Evolutionary conservation across 768 basidiomycete genomes (phyloP), one percentile per base, ranked within the genome.

Genomic region (Saitozyma sp.): DNA sequence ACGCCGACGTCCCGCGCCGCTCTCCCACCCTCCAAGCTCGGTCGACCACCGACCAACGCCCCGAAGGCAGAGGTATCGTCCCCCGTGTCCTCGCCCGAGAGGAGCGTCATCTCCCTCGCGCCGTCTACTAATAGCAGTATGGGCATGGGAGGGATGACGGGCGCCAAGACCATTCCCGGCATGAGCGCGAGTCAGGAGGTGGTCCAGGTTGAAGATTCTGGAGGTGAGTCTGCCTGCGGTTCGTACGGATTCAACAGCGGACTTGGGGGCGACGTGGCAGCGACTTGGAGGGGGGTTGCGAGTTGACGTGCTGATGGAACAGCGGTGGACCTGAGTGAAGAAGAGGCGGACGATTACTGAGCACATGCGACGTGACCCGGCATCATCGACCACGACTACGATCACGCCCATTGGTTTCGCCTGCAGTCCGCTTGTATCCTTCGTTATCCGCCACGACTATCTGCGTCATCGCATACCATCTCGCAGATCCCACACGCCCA

Each of bases 21-120:
- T 9, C 58, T 70, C 16, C 69, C 67, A 38, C 72, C 72, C 17
- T 74, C 72, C 50, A 68, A 67, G 45, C 62, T 74, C 8, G 72
- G 72, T n/a, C 64, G 68, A 59, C 69, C 72, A 50, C 68, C 72
- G 10, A 70, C 69, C 14, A 63, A 55, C 48, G 37, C 16, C 39
- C 20, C 17, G 13, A 13, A 41, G 9, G 40, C 29, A 29, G 29
- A 29, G 29, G 29, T 2, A 29, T 29, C 29, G 29, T 29, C 29
- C 29, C 29, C 29, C 29, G 29, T 29, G 29, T 29, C 29, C 29
- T 29, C 29, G 29, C 29, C 29, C 29, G 29, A 29, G 29, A 29
- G 29, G 29, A 29, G 29, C 29, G 29, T 29, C 29, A 29, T 29
- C 29, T 29, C 29, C 29, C 29, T 29, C 29, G 29, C 29, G 29